Conservation (phyloP, 768 basidiomycete species). For the Macrolepiota fuliginosa region DNA sequence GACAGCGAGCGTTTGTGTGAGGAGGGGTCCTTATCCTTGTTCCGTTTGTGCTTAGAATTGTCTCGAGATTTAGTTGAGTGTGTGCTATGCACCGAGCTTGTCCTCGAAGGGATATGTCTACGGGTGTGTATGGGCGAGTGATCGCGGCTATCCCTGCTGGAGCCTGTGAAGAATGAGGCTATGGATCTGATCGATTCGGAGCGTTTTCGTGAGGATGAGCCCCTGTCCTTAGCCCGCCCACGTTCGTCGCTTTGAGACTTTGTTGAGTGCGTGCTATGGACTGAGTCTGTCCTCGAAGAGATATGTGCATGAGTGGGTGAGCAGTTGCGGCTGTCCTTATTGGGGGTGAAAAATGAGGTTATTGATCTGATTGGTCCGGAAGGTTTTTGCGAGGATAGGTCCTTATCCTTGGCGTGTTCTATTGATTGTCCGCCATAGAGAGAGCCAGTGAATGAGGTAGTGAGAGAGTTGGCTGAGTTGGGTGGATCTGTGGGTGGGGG, state of each 20-base stretch:
- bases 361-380: constrained; percentile 34
- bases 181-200: constrained; percentile 34
- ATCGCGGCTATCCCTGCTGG: constrained; percentile 12
- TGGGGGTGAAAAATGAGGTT: constrained; percentile 31
- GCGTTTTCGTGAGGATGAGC: constrained; percentile 20
- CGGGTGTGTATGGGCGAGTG: no score
- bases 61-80: no score
- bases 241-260: constrained; percentile 8
- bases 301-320: background rate
- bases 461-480: background rate
- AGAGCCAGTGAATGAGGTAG: background rate
- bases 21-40: no score
- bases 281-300: background rate
- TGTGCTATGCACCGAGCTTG: no score
- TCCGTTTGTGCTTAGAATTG: no score
- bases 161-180: constrained; percentile 30
- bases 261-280: background rate
- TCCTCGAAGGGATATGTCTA: no score
- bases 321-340: constrained; percentile 15
- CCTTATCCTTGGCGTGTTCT: constrained; percentile 13
- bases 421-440: background rate
- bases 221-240: constrained; percentile 14
- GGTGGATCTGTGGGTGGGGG: background rate
- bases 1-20: no score
- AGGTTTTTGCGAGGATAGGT: constrained; percentile 20